Percentiles rank a stretch among this genome's conserved stretches.
Evolutionary conservation across 2,329 filamentous ascomycete species (phyloP).

Genomic region (Exophiala spinifera): DNA sequence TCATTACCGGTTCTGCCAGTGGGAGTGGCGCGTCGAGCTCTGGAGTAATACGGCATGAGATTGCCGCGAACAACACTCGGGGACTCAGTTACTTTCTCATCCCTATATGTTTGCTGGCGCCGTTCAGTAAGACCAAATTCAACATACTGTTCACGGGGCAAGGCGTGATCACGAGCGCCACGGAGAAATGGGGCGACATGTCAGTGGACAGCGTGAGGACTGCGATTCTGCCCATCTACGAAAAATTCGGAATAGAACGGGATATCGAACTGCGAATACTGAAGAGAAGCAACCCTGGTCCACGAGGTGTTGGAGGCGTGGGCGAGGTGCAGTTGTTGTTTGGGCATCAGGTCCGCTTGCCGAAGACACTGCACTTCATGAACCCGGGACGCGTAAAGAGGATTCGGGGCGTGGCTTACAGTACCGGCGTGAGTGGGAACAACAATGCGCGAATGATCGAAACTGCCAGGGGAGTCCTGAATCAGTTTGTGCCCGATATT

Average conservation of each 20-base stretch:
- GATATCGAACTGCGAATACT: conserved; percentile 82
- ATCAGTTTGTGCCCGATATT: conserved; percentile 80
- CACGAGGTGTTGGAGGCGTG: conserved; percentile 73
- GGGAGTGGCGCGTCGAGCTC: conserved; percentile 67
- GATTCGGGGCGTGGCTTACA: conserved; percentile 90
- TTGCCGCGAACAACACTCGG: conserved; percentile 72
- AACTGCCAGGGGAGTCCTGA: conserved; percentile 79
- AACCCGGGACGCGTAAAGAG: conserved; percentile 80
- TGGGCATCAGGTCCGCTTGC: conserved; percentile 85
- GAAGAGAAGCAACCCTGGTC: conserved; percentile 72
- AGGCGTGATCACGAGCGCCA: conserved; percentile 87
- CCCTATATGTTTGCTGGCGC: conserved; percentile 82
- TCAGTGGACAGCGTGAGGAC: conserved; percentile 92
- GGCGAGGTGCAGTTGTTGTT: conserved; percentile 93
- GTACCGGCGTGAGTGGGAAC: conserved; percentile 82
- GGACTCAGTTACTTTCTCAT: conserved; percentile 91
- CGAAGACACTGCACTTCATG: conserved; percentile 88
- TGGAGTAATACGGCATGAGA: conserved; percentile 75
- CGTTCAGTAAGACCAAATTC: conserved; percentile 87
- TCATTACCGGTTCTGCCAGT: conserved; percentile 81
- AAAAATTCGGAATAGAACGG: conserved; percentile 83
- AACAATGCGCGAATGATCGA: conserved; percentile 97
- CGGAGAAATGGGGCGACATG: conserved; percentile 72
- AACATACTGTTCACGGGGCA: conserved; percentile 87
- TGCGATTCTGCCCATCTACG: conserved; percentile 84